Evolutionary conservation across 2,329 filamentous ascomycete genomes (phyloP).

Genomic region (Hypoxylon sp.): DNA sequence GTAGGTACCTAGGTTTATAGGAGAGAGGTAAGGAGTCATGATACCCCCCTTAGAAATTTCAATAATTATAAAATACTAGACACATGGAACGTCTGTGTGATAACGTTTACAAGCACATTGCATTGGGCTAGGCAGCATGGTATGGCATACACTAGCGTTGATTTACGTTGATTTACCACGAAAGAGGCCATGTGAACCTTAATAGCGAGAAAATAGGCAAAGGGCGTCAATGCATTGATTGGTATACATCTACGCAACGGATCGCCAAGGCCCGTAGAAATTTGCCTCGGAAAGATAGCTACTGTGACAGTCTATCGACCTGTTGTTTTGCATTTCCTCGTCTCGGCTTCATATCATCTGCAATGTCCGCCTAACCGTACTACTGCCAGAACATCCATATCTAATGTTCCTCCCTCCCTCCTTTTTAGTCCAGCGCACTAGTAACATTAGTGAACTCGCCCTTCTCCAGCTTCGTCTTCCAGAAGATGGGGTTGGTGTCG

Average conservation of each 20-base stretch:
- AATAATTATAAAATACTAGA: neutral
- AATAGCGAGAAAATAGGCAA: neutral
- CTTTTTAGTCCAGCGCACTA: constrained; percentile 67
- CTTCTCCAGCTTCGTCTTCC: constrained; percentile 98
- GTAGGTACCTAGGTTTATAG: too few species aligned
- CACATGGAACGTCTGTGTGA: constrained; percentile 8
- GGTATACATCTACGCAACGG: constrained; percentile 41
- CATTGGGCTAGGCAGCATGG: constrained; percentile 3
- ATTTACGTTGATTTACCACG: too few species aligned
- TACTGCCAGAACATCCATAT: too few species aligned
- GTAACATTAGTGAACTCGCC: constrained; percentile 98
- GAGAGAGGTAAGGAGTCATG: constrained; percentile 3
- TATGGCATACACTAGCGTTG: constrained; percentile 17
- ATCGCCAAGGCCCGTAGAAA: constrained; percentile 23
- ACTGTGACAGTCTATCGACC: constrained; percentile 34
- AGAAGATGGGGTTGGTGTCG: constrained; percentile 99
- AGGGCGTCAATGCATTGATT: constrained; percentile 23
- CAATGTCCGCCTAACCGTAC: neutral
- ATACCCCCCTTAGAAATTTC: constrained; percentile 4
- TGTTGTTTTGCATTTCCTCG: neutral
- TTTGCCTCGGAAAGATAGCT: constrained; percentile 27
- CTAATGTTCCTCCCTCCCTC: neutral
- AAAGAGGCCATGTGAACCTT: too few species aligned
- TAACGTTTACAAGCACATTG: constrained; percentile 13
- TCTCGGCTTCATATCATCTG: neutral